phyloP scores from a whole-genome alignment of 176 grass and related monocot species.

The Zizania latifolia region DNA sequence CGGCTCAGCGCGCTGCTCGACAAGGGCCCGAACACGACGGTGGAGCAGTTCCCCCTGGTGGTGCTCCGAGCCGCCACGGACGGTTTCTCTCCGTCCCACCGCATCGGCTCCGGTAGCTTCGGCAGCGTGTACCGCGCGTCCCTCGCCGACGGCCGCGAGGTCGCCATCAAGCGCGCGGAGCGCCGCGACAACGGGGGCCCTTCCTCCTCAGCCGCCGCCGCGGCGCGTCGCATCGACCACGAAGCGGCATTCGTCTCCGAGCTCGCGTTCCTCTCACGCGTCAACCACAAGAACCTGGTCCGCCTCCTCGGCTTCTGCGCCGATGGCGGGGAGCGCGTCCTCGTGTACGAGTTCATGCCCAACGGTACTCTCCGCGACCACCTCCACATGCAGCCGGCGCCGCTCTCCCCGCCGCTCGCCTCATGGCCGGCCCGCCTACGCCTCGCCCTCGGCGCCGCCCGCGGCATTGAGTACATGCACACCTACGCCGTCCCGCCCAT shows the following conservation, averaged over 20 bases:
- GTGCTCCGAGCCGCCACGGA: slow-evolving; percentile 48
- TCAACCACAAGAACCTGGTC: slow-evolving; percentile 97
- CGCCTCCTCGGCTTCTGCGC: slow-evolving; percentile 79
- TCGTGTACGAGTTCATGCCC: slow-evolving; percentile 92
- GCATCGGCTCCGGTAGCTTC: slow-evolving; percentile 87
- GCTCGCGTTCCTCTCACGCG: slow-evolving; percentile 77
- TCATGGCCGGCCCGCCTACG: slow-evolving; percentile 56
- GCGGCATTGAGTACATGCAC: slow-evolving; percentile 94
- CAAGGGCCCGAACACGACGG: slow-evolving; percentile 75
- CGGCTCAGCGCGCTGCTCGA: slow-evolving; percentile 49
- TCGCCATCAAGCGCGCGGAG: slow-evolving; percentile 88
- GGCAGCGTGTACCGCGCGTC: slow-evolving; percentile 70
- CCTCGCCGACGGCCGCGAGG: slow-evolving; percentile 64
- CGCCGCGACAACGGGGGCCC: neutral
- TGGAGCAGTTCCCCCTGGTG: slow-evolving; percentile 68
- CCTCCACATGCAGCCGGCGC: slow-evolving; percentile 42
- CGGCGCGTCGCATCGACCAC: slow-evolving; percentile 28
- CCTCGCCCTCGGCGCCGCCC: slow-evolving; percentile 78
- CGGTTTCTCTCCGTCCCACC: slow-evolving; percentile 46
- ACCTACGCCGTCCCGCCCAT: slow-evolving; percentile 90
- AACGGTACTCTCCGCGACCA: slow-evolving; percentile 81
- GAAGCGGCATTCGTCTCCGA: slow-evolving; percentile 63
- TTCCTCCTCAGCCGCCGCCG: slow-evolving; percentile 3
- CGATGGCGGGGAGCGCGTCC: slow-evolving; percentile 61
- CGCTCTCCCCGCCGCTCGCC: slow-evolving; percentile 43